Percentiles rank a stretch among this genome's conserved stretches.
Conservation (phyloP, 2,329 filamentous ascomycete species). For the Aspergillus sp. region DNA sequence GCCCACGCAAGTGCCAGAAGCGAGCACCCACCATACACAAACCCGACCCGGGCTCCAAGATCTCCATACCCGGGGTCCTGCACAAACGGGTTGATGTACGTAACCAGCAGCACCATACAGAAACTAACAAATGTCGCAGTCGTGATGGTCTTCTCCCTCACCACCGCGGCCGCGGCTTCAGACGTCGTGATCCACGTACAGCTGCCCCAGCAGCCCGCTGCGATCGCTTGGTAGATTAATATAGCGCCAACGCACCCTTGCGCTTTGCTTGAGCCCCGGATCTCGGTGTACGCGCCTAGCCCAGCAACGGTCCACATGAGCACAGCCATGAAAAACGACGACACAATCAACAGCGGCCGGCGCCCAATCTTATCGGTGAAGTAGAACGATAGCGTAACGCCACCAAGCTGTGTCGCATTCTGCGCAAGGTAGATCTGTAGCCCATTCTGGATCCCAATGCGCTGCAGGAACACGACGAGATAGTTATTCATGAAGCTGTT, state of each 20-base stretch:
- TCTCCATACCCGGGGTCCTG: conserved; percentile 1
- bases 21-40: conserved; percentile 5
- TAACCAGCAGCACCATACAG: not conserved
- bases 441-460: not conserved
- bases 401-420: not conserved
- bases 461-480: not conserved
- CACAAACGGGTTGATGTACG: conserved; percentile 6
- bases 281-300: not conserved
- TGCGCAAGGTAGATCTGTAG: not conserved
- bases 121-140: conserved; percentile 1
- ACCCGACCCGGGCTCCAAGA: conserved; percentile 2
- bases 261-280: too few relatives aligned
- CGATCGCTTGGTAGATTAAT: too few relatives aligned
- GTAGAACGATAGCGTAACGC: not conserved
- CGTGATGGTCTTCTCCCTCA: conserved; percentile 6
- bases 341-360: not conserved
- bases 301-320: not conserved
- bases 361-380: not conserved
- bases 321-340: not conserved
- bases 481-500: not conserved
- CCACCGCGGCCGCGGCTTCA: not conserved
- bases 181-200: not conserved
- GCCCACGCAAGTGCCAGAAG: not conserved
- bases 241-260: not conserved
- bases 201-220: too few relatives aligned